Percentiles rank a stretch among this genome's conserved stretches.
phyloP scores from a whole-genome alignment of 805 yeast genomes.

The Yamadazyma nakazawae region DNA sequence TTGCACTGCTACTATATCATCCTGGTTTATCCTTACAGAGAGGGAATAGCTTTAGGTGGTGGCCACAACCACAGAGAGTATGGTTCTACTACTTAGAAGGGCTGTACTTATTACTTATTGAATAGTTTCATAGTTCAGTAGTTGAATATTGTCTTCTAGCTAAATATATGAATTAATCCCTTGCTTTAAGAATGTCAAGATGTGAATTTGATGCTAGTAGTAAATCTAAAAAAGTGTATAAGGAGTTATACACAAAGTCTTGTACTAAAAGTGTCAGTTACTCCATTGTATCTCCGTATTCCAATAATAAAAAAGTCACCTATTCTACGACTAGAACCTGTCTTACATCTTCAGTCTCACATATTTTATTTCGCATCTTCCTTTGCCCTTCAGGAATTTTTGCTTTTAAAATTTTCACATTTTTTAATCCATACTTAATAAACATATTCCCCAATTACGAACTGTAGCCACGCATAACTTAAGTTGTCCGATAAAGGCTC shows the following conservation, averaged over 20 bases:
- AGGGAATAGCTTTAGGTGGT: conserved; percentile 24
- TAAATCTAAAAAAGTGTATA: neutral
- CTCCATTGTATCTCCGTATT: too few species aligned
- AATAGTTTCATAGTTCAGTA: neutral
- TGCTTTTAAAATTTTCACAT: neutral
- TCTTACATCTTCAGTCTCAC: too few species aligned
- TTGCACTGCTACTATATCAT: conserved; percentile 78
- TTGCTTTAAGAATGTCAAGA: neutral
- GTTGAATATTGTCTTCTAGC: neutral
- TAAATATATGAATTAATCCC: too few species aligned
- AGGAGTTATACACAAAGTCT: too few species aligned
- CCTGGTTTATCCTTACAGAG: conserved; percentile 59
- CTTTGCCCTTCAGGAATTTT: neutral
- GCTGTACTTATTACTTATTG: neutral
- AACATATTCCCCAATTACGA: neutral
- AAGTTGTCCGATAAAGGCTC: conserved; percentile 41
- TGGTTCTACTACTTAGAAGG: conserved; percentile 9
- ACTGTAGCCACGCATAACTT: conserved; percentile 23
- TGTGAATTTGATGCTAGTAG: neutral
- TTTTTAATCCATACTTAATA: neutral
- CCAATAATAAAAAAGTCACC: too few species aligned
- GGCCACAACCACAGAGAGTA: conserved; percentile 25
- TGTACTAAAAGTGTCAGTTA: too few species aligned
- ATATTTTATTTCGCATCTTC: neutral
- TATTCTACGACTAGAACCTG: too few species aligned